Evolutionary conservation across 768 basidiomycete genomes (phyloP), one percentile per base, ranked within the genome.

Genomic region (Clitopilus passeckerianus): DNA sequence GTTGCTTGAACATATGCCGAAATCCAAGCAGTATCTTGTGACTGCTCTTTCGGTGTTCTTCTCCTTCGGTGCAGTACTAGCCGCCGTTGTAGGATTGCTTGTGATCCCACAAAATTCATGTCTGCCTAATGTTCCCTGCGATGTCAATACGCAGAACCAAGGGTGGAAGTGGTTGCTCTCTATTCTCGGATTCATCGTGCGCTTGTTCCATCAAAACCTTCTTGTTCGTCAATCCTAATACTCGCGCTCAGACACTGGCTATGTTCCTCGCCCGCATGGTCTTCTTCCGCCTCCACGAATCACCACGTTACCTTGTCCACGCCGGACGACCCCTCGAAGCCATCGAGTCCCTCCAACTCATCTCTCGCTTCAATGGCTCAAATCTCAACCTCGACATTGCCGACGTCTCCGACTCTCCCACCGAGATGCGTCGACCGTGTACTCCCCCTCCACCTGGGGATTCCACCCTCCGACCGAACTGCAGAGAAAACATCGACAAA

Each of bases 11-110:
- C 94, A 97, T 66, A 86, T 98, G 78, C 96, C 96, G 1, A 86
- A 88, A 63, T 84, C 84, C n/a, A 93, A 95, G 63, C 87, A 94
- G 66, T 94, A 96, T 69, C 83, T 98, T 30, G 87, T 98, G 57
- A 96, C 93, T 0, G 90, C 89, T 0, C 82, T 97, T 22, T 94
- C 93, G 4, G 84, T 95, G n/a, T 98, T 98, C 77, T 98, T 98
- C 78, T 95, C 93, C 6, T 73, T 97, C 37, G 96, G 96, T 52
- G 87, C 95, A 0, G 92, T 98, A 44, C 70, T 97, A 5, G 78
- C 93, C 1, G 93, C 95, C 0, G 68, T 93, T 9, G 84, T 95
- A 34, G 93, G 86, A 35, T 81, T 95, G 34, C 57, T 89, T 53
- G 80, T 95, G 56, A 82, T 99, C 34, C 97, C 97, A 1, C 74